These are phyloP conservation scores for Pinus albicaulis DNA, from an alignment of 75 land plant genomes.

Conservation along the genomic window DNA sequence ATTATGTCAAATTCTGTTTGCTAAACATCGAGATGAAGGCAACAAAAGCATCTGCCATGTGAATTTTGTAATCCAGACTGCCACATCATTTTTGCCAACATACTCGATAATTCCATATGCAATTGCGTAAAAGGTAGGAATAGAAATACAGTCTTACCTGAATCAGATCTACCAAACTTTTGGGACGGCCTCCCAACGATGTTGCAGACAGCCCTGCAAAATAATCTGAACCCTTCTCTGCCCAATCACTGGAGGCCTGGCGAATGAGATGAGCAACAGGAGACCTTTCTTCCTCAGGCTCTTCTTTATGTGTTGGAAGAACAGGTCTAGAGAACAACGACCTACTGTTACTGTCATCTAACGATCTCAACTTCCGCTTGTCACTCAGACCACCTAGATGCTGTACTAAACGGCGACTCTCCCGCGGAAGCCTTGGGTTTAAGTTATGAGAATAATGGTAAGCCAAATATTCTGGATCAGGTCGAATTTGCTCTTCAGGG, in stretches of 20 bases:
- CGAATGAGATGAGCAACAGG: constrained; percentile 24
- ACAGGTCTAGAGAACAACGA: constrained; percentile 39
- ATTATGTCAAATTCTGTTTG: no score
- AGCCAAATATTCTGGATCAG: constrained; percentile 67
- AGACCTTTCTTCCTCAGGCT: constrained; percentile 74
- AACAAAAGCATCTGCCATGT: no score
- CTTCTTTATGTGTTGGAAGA: constrained; percentile 81
- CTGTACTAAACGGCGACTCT: constrained; percentile 57
- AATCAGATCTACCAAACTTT: constrained; percentile 79
- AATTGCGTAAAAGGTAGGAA: background rate
- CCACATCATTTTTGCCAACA: background rate
- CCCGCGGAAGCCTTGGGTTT: constrained; percentile 75
- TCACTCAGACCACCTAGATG: constrained; percentile 53
- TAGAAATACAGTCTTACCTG: constrained; percentile 47
- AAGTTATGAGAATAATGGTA: constrained; percentile 67
- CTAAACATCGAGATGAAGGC: no score
- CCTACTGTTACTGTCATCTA: constrained; percentile 59
- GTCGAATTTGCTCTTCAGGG: constrained; percentile 59
- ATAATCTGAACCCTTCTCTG: constrained; percentile 22
- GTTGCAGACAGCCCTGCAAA: constrained; percentile 18
- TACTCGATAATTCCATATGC: background rate
- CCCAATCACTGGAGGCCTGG: constrained; percentile 32
- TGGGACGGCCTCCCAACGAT: constrained; percentile 55
- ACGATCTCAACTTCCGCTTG: constrained; percentile 44
- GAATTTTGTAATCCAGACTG: background rate